phyloP scores from a whole-genome alignment of 1,139 yeast species.

The Candida mesenterica region DNA sequence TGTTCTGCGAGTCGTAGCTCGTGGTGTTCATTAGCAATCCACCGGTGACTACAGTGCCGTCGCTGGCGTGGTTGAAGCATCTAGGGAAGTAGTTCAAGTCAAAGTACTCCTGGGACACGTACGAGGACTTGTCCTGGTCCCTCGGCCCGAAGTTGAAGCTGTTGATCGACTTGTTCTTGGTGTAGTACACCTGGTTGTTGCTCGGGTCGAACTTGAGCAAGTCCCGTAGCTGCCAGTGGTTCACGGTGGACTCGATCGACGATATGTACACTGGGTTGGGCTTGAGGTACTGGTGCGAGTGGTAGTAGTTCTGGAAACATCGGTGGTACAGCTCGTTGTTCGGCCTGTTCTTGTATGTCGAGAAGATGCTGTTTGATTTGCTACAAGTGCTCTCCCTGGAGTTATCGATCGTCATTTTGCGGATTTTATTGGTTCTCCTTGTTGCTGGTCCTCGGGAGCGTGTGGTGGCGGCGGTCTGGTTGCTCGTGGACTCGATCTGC shows the following conservation, averaged over 20 bases:
- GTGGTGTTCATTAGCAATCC: conserved; percentile 49
- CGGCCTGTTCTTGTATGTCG: background rate
- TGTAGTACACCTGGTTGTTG: conserved; percentile 32
- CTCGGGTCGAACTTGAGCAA: conserved; percentile 49
- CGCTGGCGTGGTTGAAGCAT: conserved; percentile 63
- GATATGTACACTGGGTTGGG: conserved; percentile 40
- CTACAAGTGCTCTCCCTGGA: no score
- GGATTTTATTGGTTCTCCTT: no score
- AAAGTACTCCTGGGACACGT: conserved; percentile 29
- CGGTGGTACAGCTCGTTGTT: conserved; percentile 15
- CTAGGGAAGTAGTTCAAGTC: conserved; percentile 59
- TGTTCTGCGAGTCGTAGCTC: conserved; percentile 10
- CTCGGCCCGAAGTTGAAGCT: conserved; percentile 24
- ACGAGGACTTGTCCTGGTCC: background rate
- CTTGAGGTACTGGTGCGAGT: conserved; percentile 37
- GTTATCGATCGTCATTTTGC: no score
- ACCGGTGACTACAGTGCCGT: conserved; percentile 65
- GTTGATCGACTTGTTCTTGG: conserved; percentile 33
- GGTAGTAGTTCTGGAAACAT: conserved; percentile 48
- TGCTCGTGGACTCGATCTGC: no score
- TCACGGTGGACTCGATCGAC: conserved; percentile 30
- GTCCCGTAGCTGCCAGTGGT: conserved; percentile 90
- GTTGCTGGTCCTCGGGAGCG: no score
- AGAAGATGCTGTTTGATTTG: no score
- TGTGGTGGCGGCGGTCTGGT: no score